Percentiles rank a stretch among this genome's conserved stretches.
phyloP scores from a whole-genome alignment of 768 basidiomycete species.

The Phlebiopsis gigantea region DNA sequence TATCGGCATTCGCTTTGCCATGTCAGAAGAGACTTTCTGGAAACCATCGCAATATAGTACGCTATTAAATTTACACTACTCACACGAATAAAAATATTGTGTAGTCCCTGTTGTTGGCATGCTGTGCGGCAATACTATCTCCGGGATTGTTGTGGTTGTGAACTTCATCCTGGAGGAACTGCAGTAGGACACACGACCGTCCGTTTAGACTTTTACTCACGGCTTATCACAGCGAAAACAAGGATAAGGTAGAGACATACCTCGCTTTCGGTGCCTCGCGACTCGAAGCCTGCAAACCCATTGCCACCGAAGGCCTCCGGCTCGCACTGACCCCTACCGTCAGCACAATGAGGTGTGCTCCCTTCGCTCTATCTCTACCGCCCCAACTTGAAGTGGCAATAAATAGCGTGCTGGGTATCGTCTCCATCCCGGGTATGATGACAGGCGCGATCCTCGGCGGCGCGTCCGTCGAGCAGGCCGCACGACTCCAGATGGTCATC shows the following conservation, averaged over 20 bases:
- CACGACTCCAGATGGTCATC: constrained; percentile 86
- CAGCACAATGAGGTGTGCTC: constrained; percentile 73
- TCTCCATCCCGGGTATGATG: constrained; percentile 89
- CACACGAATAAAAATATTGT: neutral
- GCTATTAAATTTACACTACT: constrained; percentile 16
- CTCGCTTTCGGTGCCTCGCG: constrained; percentile 83
- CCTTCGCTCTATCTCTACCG: neutral
- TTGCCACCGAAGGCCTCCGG: constrained; percentile 73
- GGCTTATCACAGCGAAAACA: constrained; percentile 53
- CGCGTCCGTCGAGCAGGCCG: constrained; percentile 78
- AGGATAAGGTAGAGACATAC: constrained; percentile 81
- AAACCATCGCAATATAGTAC: constrained; percentile 73
- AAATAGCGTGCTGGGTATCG: constrained; percentile 64
- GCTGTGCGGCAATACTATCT: constrained; percentile 78
- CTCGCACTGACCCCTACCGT: constrained; percentile 77
- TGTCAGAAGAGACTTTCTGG: constrained; percentile 79
- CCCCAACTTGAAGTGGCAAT: neutral
- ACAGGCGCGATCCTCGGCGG: constrained; percentile 88
- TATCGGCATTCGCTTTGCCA: constrained; percentile 69
- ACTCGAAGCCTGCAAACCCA: constrained; percentile 76
- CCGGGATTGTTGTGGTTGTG: constrained; percentile 66
- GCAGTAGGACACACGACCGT: constrained; percentile 56
- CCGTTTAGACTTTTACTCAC: constrained; percentile 52
- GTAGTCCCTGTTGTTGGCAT: constrained; percentile 82
- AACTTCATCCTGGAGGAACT: constrained; percentile 73